phyloP scores from a whole-genome alignment of 371 early-diverging fungal species.

The Mortierella sp. region DNA sequence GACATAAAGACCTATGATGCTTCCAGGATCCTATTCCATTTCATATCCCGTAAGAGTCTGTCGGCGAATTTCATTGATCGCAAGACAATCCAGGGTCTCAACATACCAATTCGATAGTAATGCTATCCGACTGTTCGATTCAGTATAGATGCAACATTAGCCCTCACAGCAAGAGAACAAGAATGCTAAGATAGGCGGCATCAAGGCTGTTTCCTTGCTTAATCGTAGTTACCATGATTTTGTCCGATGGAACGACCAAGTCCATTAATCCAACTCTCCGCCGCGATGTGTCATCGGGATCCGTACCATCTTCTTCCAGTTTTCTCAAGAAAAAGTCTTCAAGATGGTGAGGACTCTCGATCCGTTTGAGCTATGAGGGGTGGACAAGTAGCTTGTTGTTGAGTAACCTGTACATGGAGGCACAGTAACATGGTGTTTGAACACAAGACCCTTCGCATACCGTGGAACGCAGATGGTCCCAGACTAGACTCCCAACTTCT shows the following conservation, averaged over 20 bases:
- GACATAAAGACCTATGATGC: conserved; percentile 54
- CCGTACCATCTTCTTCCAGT: conserved; percentile 15
- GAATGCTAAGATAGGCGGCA: background rate
- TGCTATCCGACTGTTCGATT: background rate
- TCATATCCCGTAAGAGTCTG: no score
- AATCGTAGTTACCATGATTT: conserved; percentile 8
- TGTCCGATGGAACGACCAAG: conserved; percentile 4
- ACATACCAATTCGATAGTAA: conserved; percentile 1
- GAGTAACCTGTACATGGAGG: background rate
- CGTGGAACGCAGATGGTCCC: conserved; percentile 19
- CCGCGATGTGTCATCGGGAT: background rate
- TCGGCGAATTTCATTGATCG: no score
- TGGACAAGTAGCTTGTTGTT: background rate
- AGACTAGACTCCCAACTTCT: conserved; percentile 7
- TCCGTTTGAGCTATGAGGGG: conserved; percentile 27
- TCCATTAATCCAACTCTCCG: conserved; percentile 25
- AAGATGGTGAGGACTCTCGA: conserved; percentile 36
- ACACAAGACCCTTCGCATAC: conserved; percentile 1
- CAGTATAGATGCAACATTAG: no score
- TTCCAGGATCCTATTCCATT: conserved; percentile 42
- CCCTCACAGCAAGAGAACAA: background rate
- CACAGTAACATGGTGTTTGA: background rate
- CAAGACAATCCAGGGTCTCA: no score
- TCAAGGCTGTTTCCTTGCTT: no score
- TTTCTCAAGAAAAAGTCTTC: conserved; percentile 31